Evolutionary conservation across 2,329 filamentous ascomycete species (phyloP), one percentile per base, ranked within the genome.

Genomic region (Fusarium neocosmosporiellum): DNA sequence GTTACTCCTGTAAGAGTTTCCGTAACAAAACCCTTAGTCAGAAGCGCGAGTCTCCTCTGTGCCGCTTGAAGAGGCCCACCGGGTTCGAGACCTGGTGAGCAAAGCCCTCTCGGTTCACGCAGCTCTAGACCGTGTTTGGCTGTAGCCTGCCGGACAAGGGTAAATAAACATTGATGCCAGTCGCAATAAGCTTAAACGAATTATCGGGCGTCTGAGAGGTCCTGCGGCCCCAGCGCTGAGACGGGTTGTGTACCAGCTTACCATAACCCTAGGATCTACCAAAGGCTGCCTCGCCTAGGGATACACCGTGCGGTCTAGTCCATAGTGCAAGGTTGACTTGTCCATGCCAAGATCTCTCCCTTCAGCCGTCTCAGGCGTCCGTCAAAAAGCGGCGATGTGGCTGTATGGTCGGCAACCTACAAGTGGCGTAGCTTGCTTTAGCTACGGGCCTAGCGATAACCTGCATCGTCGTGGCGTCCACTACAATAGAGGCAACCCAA

Each of bases 301-400:
- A 20, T 20, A 34, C 34, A 57, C 20, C 13, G 34, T 33, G 29
- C n/a, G 50, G 50, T 33, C 33, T 27, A 57, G 53, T 27, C 20
- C 9, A 11, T 57, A 57, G 53, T 24, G 10, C 53, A 24, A 57
- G 53, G 53, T 36, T 57, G 53, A 57, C 24, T 57, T 27, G 16
- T 29, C n/a, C 24, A 31, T 39, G 54, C 31, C 54, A 41, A 58
- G 55, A n/a, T 27, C 16, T 31, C 36, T 41, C 37, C 34, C 27
- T 41, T 36, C 22, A 29, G 55, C 55, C 36, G 37, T 58, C 37
- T 31, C 39, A 20, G 34, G 18, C 39, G 29, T 60, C 58, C 58
- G 58, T 48, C 58, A 20, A 48, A 60, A 60, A 34, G 58, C 39
- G 58, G 58, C 58, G 58, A 27, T 46, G 39, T 34, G 29, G 39